Percentiles rank a stretch among this genome's conserved stretches.
Conservation (phyloP, 345 rosid genomes). For the Erucastrum elatum region DNA sequence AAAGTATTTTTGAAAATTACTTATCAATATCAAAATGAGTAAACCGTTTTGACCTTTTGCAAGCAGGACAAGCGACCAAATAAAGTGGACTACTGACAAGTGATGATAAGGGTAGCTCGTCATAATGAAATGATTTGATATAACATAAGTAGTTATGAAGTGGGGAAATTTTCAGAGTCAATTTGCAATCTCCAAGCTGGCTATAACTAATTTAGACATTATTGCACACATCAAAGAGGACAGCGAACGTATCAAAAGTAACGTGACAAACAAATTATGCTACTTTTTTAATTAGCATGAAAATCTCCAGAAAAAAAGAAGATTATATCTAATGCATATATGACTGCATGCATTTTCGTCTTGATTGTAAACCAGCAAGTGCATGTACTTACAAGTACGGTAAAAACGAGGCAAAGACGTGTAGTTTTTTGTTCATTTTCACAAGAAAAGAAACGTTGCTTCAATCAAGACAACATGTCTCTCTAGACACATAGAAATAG, state of each 20-base stretch:
- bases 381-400: background rate
- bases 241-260: constrained; percentile 8
- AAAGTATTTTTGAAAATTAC: constrained; percentile 5
- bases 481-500: background rate
- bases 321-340: background rate
- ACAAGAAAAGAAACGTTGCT: constrained; percentile 5
- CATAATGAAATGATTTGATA: constrained; percentile 38
- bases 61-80: constrained; percentile 20
- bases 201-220: constrained; percentile 16
- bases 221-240: constrained; percentile 19
- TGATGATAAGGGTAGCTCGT: constrained; percentile 26
- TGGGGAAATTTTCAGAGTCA: constrained; percentile 19
- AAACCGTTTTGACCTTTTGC: constrained; percentile 28
- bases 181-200: constrained; percentile 30
- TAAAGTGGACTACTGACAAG: constrained; percentile 30
- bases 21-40: constrained; percentile 30
- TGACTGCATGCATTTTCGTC: constrained; percentile 8
- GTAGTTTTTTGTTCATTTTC: background rate
- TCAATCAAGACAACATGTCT: constrained; percentile 7
- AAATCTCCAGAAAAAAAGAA: background rate
- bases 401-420: background rate
- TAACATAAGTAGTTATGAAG: constrained; percentile 36
- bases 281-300: background rate
- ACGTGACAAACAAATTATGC: constrained; percentile 1
- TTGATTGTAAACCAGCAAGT: constrained; percentile 5